Evolutionary conservation across 2,329 filamentous ascomycete genomes (phyloP).

Genomic region (Diaporthe aspalathi): DNA sequence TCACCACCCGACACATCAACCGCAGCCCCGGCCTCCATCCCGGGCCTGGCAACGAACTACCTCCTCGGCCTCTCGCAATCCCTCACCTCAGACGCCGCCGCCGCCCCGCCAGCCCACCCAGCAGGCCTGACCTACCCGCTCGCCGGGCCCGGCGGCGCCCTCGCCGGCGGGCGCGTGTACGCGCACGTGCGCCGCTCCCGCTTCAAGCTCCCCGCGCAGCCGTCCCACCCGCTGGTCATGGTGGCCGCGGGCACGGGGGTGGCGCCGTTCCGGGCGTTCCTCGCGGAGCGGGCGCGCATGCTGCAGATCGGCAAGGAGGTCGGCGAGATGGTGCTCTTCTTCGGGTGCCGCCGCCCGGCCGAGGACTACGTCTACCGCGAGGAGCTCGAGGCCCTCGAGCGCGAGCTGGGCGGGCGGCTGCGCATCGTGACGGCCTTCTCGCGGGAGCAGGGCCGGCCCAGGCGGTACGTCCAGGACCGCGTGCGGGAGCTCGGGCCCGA

Average conservation of each 20-base stretch:
- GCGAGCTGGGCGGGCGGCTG: slow-evolving; percentile 43
- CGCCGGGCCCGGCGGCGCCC: slow-evolving; percentile 23
- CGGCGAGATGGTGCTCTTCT: slow-evolving; percentile 52
- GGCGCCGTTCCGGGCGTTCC: slow-evolving; percentile 49
- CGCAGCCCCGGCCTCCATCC: neutral
- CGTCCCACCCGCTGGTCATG: slow-evolving; percentile 60
- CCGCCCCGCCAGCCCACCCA: slow-evolving; percentile 4
- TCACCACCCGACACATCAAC: neutral
- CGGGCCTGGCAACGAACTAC: slow-evolving; percentile 23
- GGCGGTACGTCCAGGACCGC: slow-evolving; percentile 53
- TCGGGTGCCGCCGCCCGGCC: slow-evolving; percentile 48
- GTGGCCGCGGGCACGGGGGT: slow-evolving; percentile 60
- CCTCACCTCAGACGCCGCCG: neutral
- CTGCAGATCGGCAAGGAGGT: slow-evolving; percentile 48
- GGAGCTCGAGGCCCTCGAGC: slow-evolving; percentile 42
- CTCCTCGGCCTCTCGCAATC: slow-evolving; percentile 10
- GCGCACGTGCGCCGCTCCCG: slow-evolving; percentile 55
- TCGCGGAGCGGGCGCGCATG: slow-evolving; percentile 50
- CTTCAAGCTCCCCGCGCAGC: slow-evolving; percentile 55
- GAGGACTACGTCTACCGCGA: slow-evolving; percentile 45
- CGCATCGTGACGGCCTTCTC: slow-evolving; percentile 50
- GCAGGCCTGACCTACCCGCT: slow-evolving; percentile 13
- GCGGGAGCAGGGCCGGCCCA: slow-evolving; percentile 37
- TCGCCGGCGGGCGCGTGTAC: slow-evolving; percentile 46
- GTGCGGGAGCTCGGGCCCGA: slow-evolving; percentile 48